Evolutionary conservation across 2,329 filamentous ascomycete species (phyloP), one percentile per base, ranked within the genome.

Genomic region (Arthrinium phaeospermum): DNA sequence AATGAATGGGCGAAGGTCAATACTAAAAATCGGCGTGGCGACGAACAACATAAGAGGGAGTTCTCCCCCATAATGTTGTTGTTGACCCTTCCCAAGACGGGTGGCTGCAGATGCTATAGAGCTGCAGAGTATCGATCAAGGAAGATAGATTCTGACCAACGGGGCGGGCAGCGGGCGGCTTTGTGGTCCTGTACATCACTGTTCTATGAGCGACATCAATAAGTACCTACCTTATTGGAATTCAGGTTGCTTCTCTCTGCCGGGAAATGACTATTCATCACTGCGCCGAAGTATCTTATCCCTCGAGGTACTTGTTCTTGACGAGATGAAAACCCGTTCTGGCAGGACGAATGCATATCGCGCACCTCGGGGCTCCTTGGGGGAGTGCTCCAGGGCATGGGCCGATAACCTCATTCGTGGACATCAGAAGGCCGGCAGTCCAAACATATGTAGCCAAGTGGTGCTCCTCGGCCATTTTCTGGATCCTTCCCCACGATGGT

Each of bases 401-500:
- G 57, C 12, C 34, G 19, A 41, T 10, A 64, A 64, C 34, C 30
- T 64, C 19, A 64, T 64, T 37, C 34, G 57, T 64, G 57, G 57
- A 64, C 41, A n/a, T 64, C 30, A 64, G 34, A 64, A 64, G 34
- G 10, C 30, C 30, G 30, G 57, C 57, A n/a, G 46, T 13, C 10
- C 27, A 57, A 41, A n/a, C n/a, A 41, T 14, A 41, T 41, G 34
- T 41, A 64, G 57, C 57, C 57, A 64, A 64, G 57, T 64, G 34
- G 34, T 41, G 19, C 34, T 34, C 45, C 24, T 68, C 67, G 67
- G 67, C 6, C 67, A 13, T 68, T 68, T 47, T 68, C 67, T 68
- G 67, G 67, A 68, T 19, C 67, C 67, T 68, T 68, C 67, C 57
- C 57, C 57, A 64, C 57, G 57, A n/a, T 24, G 57, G 57, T 64